phyloP scores from a whole-genome alignment of 108 stramenopile genomes.

The Skeletonema grethae region DNA sequence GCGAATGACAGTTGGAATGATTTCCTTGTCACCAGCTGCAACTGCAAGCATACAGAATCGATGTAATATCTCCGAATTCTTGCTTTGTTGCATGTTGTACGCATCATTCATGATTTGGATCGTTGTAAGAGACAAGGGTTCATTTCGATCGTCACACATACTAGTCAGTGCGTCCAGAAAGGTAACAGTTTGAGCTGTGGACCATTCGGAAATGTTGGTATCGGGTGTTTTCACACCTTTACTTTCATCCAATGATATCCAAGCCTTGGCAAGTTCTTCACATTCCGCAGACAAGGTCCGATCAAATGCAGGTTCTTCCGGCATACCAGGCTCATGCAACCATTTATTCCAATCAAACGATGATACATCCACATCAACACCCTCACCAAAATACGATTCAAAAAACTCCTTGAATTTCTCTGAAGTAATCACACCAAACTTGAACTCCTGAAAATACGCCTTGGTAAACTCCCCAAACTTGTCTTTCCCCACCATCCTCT shows the following conservation, averaged over 20 bases:
- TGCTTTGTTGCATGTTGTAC: conserved; percentile 64
- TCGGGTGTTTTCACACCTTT: conserved; percentile 30
- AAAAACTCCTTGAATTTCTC: conserved; percentile 81
- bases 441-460: conserved; percentile 85
- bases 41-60: conserved; percentile 91
- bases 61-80: conserved; percentile 91
- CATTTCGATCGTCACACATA: conserved; percentile 18
- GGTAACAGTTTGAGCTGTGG: conserved; percentile 80
- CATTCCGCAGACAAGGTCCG: conserved; percentile 70
- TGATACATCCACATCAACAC: conserved; percentile 26
- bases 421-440: conserved; percentile 73
- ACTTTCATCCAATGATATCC: conserved; percentile 57
- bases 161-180: conserved; percentile 81
- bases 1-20: conserved; percentile 69
- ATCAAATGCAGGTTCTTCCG: conserved; percentile 77
- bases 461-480: conserved; percentile 87
- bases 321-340: conserved; percentile 87
- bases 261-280: conserved; percentile 71
- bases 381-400: conserved; percentile 61
- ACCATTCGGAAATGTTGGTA: conserved; percentile 69
- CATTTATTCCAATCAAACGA: conserved; percentile 87
- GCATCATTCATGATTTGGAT: conserved; percentile 69
- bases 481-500: conserved; percentile 76
- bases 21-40: conserved; percentile 64
- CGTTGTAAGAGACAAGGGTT: conserved; percentile 59